Evolutionary conservation across 768 basidiomycete genomes (phyloP), one percentile per base, ranked within the genome.

Genomic region (Boletus rubroflammeus): DNA sequence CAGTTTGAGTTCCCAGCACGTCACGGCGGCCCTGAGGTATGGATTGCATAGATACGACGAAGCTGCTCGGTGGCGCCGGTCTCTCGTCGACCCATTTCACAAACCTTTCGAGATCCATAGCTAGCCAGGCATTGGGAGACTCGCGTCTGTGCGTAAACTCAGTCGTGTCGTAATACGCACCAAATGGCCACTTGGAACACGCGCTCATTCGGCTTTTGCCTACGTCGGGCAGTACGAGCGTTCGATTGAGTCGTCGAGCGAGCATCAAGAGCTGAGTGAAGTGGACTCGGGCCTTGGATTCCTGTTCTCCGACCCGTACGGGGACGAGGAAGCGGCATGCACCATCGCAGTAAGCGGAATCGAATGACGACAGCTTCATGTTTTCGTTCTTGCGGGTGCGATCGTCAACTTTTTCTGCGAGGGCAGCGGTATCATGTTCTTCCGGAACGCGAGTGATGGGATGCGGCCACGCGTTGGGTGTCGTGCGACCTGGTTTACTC

Each of bases 201-300:
- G 72, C 65, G 1, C 80, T 78, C 32, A 85, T 72, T 35, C 80
- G 75, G 44, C 79, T 79, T 53, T 79, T 78, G 7, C 79, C 79
- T 5, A 84, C 82, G 54, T 82, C 81, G 3, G 84, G 84, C 5
- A 86, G 73, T 26, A 86, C 81, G 34, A 85, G 72, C 3, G 78
- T 85, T 6, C 83, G 76, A 58, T 80, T 76, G 28, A 84, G 74
- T 6, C 59, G 64, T 47, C 65, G 64, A 0, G 83, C 79, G n/a
- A 85, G 77, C 4, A 69, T 67, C 1, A 75, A 59, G 53, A 85
- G 67, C 58, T 85, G 80, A 28, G 71, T 61, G n/a, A 86, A 66
- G 66, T 85, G 84, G 8, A 76, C 63, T 19, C 80, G 75, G 1
- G 81, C 80, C 56, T 81, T 82, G 29, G 81, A 81, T 59, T 84